A percentile compares a stretch with the other conserved stretches of the same genome.
These are phyloP conservation scores for Galerina sulciceps DNA, from an alignment of 768 basidiomycete species.

Conservation along the genomic window DNA sequence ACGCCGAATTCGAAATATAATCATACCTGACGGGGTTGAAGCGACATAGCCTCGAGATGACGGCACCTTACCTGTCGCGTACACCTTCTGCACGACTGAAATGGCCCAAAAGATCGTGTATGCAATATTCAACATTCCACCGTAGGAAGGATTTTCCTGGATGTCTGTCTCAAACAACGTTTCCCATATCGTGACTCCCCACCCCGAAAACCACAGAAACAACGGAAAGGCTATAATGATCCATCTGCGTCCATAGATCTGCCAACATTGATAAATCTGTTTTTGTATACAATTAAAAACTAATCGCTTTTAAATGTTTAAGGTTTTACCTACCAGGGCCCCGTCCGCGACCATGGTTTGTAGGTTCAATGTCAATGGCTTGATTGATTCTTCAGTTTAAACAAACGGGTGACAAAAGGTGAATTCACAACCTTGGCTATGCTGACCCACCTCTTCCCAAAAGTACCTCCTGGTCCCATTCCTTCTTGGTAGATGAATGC, in stretches of 20 bases:
- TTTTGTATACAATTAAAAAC: neutral
- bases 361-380: neutral
- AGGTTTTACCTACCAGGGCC: neutral
- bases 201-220: slow-evolving; percentile 17
- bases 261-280: slow-evolving; percentile 24
- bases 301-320: neutral
- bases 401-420: neutral
- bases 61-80: slow-evolving; percentile 20
- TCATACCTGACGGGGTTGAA: slow-evolving; percentile 8
- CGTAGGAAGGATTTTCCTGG: neutral
- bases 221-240: slow-evolving; percentile 11
- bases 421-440: slow-evolving; percentile 10
- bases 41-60: neutral
- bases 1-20: slow-evolving; percentile 14
- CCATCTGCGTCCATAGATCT: slow-evolving; percentile 14
- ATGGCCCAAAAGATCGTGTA: slow-evolving; percentile 18
- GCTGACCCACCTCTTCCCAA: slow-evolving; percentile 15
- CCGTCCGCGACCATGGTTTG: slow-evolving; percentile 3
- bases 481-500: slow-evolving; percentile 4
- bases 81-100: slow-evolving; percentile 20
- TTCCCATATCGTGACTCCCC: slow-evolving; percentile 2
- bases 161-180: neutral
- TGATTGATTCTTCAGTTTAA: neutral
- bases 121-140: neutral
- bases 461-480: neutral